A percentile compares a stretch with the other conserved stretches of the same genome.
Evolutionary conservation across 1,284 basidiomycete species (phyloP).

Genomic region (Tilletia walkeri): DNA sequence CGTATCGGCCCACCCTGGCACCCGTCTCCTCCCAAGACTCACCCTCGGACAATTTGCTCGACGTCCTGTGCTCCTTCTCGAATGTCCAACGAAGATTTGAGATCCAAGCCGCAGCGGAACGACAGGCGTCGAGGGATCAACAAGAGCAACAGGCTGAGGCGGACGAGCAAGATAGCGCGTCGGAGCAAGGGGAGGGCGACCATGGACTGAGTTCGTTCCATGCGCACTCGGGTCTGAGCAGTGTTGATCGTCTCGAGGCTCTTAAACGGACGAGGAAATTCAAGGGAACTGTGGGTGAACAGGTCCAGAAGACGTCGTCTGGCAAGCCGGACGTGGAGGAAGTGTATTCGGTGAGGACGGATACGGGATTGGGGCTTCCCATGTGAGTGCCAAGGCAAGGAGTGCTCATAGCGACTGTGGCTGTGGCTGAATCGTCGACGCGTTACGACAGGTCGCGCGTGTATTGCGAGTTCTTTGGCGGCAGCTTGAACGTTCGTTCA

Average conservation of each 20-base stretch:
- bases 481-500: slow-evolving; percentile 75
- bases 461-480: slow-evolving; percentile 61
- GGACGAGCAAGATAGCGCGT: slow-evolving; percentile 14
- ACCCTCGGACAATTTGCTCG: slow-evolving; percentile 33
- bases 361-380: slow-evolving; percentile 46
- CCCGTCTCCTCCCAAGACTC: slow-evolving; percentile 21
- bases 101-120: slow-evolving; percentile 30
- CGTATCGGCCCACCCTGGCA: background rate
- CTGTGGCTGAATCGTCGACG: background rate
- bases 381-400: slow-evolving; percentile 25
- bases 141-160: background rate
- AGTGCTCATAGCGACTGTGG: background rate
- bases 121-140: background rate
- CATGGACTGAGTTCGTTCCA: slow-evolving; percentile 6
- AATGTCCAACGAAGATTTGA: slow-evolving; percentile 42
- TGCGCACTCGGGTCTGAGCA: slow-evolving; percentile 23
- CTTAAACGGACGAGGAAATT: slow-evolving; percentile 36
- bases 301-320: slow-evolving; percentile 21
- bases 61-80: slow-evolving; percentile 44
- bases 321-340: slow-evolving; percentile 25
- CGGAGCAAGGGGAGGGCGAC: background rate
- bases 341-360: slow-evolving; percentile 33
- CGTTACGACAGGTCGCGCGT: slow-evolving; percentile 29
- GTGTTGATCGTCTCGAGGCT: slow-evolving; percentile 33
- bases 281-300: slow-evolving; percentile 47